A percentile compares a stretch with the other conserved stretches of the same genome.
Conservation (phyloP, 2,329 filamentous ascomycete genomes). For the Didymella glomerata region DNA sequence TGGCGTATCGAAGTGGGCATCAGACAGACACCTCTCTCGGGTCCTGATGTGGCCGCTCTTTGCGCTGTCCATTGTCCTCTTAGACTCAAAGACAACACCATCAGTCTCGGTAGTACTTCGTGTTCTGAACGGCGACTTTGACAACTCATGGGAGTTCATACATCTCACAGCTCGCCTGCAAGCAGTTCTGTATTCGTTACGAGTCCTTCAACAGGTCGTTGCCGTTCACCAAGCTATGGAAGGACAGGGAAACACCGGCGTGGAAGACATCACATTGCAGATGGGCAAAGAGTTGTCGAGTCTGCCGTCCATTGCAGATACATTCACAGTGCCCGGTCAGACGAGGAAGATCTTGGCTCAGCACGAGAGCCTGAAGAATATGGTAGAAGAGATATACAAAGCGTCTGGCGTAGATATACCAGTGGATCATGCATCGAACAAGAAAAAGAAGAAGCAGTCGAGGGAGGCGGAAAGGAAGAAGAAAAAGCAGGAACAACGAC, state of each 20-base stretch:
- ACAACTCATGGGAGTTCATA: conserved; percentile 50
- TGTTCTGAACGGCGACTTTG: conserved; percentile 42
- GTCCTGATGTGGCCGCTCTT: conserved; percentile 39
- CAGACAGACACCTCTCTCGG: conserved; percentile 17
- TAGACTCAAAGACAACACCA: conserved; percentile 34
- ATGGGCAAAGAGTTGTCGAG: conserved; percentile 29
- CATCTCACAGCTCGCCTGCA: conserved; percentile 54
- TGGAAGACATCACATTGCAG: background rate
- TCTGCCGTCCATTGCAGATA: conserved; percentile 36
- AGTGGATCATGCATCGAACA: conserved; percentile 28
- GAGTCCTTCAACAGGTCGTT: conserved; percentile 53
- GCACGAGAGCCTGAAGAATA: conserved; percentile 25
- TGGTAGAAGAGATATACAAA: conserved; percentile 41
- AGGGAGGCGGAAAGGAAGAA: conserved; percentile 42
- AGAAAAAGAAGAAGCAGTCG: conserved; percentile 36
- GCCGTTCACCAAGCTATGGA: conserved; percentile 29
- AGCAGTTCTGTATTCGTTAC: conserved; percentile 54
- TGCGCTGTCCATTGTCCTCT: conserved; percentile 34
- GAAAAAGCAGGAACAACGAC: conserved; percentile 31
- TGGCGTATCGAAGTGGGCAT: conserved; percentile 30
- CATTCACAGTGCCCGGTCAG: conserved; percentile 41
- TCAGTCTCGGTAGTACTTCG: conserved; percentile 26
- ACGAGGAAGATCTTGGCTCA: conserved; percentile 23
- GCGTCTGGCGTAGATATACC: conserved; percentile 35
- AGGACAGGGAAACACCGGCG: background rate